Evolutionary conservation across 352 stramenopile genomes (phyloP).

Genomic region (Phytophthora pseudosyringae): DNA sequence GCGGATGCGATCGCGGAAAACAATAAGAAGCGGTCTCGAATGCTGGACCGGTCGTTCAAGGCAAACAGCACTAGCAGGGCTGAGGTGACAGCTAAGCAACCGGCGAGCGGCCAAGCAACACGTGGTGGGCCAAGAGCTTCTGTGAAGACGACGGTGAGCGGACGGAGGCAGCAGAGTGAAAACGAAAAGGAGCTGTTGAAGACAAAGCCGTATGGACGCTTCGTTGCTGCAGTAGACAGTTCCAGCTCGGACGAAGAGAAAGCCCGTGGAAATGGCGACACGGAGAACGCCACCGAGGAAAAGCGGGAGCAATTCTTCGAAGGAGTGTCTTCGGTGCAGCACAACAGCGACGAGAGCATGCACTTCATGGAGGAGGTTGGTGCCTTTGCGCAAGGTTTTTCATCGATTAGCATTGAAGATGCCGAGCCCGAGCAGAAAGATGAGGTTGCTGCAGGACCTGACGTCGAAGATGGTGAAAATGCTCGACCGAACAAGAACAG

Average conservation of each 20-base stretch:
- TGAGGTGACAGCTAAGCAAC: conserved; percentile 19
- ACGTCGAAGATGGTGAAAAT: conserved; percentile 11
- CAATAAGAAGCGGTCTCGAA: conserved; percentile 43
- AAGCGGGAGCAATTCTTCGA: conserved; percentile 52
- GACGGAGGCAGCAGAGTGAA: conserved; percentile 7
- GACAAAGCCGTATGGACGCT: conserved; percentile 52
- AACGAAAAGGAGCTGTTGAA: conserved; percentile 34
- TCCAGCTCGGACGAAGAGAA: conserved; percentile 19
- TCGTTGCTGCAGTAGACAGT: conserved; percentile 26
- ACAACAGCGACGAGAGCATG: conserved; percentile 60
- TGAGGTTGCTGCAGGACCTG: not conserved
- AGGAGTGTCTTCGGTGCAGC: conserved; percentile 73
- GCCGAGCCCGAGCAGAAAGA: conserved; percentile 9
- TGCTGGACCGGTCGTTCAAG: conserved; percentile 25
- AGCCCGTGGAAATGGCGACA: not conserved
- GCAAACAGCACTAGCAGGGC: conserved; percentile 23
- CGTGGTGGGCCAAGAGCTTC: not conserved
- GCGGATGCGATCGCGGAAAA: conserved; percentile 32
- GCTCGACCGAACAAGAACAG: conserved; percentile 14
- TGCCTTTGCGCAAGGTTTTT: conserved; percentile 55
- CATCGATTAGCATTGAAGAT: conserved; percentile 47
- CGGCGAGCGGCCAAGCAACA: conserved; percentile 2
- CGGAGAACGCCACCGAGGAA: conserved; percentile 1
- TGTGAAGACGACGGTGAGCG: conserved; percentile 1
- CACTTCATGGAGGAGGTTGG: conserved; percentile 68